Evolutionary conservation across 352 stramenopile genomes (phyloP).

Genomic region (Hyaloperonospora brassicae): DNA sequence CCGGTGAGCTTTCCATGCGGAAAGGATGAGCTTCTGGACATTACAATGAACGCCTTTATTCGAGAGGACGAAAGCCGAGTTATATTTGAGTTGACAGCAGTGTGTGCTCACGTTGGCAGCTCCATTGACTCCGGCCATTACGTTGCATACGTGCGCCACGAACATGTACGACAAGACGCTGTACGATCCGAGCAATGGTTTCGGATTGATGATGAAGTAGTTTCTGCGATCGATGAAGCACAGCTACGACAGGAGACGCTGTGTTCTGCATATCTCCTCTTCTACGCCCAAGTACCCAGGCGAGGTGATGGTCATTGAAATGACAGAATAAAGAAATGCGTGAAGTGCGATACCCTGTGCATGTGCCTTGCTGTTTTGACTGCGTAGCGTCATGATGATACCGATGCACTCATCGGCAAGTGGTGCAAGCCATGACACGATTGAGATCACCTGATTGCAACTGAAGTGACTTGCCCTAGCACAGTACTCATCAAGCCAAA

Average conservation of each 20-base stretch:
- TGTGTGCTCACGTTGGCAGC: constrained; percentile 64
- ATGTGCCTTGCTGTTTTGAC: too few relatives aligned
- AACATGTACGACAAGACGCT: constrained; percentile 1
- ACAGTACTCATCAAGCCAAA: too few relatives aligned
- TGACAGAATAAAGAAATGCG: too few relatives aligned
- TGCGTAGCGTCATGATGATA: too few relatives aligned
- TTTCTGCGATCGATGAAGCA: constrained; percentile 38
- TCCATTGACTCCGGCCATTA: constrained; percentile 68
- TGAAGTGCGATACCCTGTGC: too few relatives aligned
- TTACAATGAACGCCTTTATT: constrained; percentile 63
- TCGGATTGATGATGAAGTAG: constrained; percentile 61
- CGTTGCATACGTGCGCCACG: constrained; percentile 46
- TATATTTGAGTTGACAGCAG: constrained; percentile 50
- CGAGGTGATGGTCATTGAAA: constrained; percentile 1
- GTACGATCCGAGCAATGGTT: constrained; percentile 37
- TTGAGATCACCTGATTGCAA: too few relatives aligned
- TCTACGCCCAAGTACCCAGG: constrained; percentile 40
- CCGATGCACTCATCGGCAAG: too few relatives aligned
- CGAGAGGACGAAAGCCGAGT: constrained; percentile 33
- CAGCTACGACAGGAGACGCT: constrained; percentile 45
- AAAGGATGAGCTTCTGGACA: constrained; percentile 34
- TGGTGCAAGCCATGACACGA: too few relatives aligned
- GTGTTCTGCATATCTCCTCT: constrained; percentile 62
- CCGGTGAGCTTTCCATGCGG: constrained; percentile 52
- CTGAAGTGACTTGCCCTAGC: too few relatives aligned